Base-by-base conservation (phyloP, 2,329 filamentous ascomycete genomes). In the Scedosporium boydii region DNA sequence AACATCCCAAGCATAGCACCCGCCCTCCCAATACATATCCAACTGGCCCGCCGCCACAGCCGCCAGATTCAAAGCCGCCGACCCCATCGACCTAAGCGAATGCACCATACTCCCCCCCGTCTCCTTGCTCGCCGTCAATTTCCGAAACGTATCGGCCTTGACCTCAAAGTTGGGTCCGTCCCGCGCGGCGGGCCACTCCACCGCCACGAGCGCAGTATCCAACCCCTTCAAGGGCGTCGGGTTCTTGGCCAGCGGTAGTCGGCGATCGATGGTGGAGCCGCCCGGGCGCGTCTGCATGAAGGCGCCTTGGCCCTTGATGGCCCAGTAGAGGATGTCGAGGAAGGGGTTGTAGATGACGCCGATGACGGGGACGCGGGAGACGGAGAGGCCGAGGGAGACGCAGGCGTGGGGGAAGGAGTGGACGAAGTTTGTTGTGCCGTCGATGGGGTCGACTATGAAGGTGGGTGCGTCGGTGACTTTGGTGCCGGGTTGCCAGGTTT, bases 1-100 rank as follows among this genome's bases (percentile, higher is more conserved):
- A 2, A 93, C 90, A 72, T 93, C 90, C 90, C 90, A 93, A 1
- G 89, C 88, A 83, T 89, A 93, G 73, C 88, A 91, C 0, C 90
- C 90, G 44, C 87, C 89, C 75, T 93, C 90, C 90, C 90, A 93
- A 72, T 91, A 93, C 23, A 85, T 69, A 71, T 93, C 90, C 27
- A 91, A 68, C 71, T 86, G 81, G 0, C 90, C 90, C 9, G 84
- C 82, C 2, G 90, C 90, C 3, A 91, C 87, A 46, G 80, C 82
- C 63, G 88, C 90, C 18, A 93, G 73, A 72, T 93, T 93, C 68
- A 93, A 76, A 48, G 90, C 90, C 6, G 90, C 90, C 59, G 82
- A 87, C 2, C 90, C 90, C 65, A 91, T 74, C 42, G 80, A 85
- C n/a, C 90, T 79, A 63, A 93, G 72, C 9, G 83, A 84, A 70